Conservation (phyloP, 108 stramenopile genomes). For the Skeletonema potamos region DNA sequence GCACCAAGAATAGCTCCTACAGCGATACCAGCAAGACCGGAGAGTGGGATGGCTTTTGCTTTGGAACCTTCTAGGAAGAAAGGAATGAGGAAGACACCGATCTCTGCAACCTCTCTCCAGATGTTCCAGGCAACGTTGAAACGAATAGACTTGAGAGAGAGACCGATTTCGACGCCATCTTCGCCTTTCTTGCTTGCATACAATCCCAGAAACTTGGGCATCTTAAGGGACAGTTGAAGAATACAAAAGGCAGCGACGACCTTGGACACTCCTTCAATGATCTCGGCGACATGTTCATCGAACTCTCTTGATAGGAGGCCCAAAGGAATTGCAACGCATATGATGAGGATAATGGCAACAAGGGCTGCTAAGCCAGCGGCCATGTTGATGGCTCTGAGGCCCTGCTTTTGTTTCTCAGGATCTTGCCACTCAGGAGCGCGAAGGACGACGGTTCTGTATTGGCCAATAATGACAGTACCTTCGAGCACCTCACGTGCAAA, state of each 20-base stretch:
- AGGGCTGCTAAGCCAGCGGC: slow-evolving; percentile 61
- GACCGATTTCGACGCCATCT: slow-evolving; percentile 38
- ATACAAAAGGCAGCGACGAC: slow-evolving; percentile 73
- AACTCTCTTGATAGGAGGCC: slow-evolving; percentile 60
- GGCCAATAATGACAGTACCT: slow-evolving; percentile 75
- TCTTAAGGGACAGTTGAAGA: slow-evolving; percentile 71
- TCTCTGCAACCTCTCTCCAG: slow-evolving; percentile 84
- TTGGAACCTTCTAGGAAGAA: slow-evolving; percentile 69
- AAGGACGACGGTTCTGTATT: slow-evolving; percentile 69
- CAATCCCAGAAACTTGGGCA: slow-evolving; percentile 74
- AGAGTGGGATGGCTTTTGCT: slow-evolving; percentile 66
- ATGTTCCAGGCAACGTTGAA: slow-evolving; percentile 91
- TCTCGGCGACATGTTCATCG: slow-evolving; percentile 43
- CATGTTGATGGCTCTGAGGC: slow-evolving; percentile 58
- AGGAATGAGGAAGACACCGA: slow-evolving; percentile 83
- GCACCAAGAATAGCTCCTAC: slow-evolving; percentile 54
- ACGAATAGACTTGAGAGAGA: slow-evolving; percentile 64
- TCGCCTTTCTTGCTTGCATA: slow-evolving; percentile 56
- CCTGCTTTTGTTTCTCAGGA: slow-evolving; percentile 47
- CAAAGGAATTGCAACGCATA: slow-evolving; percentile 62
- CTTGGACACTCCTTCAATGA: slow-evolving; percentile 82
- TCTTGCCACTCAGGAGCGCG: slow-evolving; percentile 49
- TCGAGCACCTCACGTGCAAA: slow-evolving; percentile 81
- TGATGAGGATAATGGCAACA: slow-evolving; percentile 53
- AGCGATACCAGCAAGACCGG: slow-evolving; percentile 60